phyloP scores from a whole-genome alignment of 2,329 filamentous ascomycete species.

The Cladosporium sp. region DNA sequence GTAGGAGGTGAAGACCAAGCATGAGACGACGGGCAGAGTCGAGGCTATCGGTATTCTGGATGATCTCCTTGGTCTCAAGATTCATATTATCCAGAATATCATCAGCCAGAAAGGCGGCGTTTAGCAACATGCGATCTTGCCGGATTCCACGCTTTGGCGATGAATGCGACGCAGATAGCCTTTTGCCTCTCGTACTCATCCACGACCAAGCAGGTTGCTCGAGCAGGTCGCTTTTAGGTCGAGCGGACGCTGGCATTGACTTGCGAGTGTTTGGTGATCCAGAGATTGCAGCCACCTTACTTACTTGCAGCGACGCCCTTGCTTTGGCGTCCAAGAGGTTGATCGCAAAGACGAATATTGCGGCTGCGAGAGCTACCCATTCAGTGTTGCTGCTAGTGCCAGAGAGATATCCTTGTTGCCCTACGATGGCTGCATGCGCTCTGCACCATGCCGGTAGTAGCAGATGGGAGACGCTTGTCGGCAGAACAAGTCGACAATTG shows the following conservation, averaged over 20 bases:
- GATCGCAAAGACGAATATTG: constrained; percentile 36
- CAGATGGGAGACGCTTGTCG: constrained; percentile 18
- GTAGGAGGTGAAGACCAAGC: constrained; percentile 73
- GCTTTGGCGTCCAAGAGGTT: constrained; percentile 25
- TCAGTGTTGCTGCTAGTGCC: constrained; percentile 20
- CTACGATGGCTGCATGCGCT: constrained; percentile 20
- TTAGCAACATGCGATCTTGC: constrained; percentile 23
- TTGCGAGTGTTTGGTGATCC: neutral
- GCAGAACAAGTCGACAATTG: constrained; percentile 27
- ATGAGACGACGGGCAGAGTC: constrained; percentile 36
- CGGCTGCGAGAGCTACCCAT: constrained; percentile 37
- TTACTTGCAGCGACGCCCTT: constrained; percentile 23
- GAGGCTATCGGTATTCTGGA: constrained; percentile 1
- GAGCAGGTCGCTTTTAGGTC: neutral
- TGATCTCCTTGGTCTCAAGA: neutral
- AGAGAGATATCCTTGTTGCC: constrained; percentile 13
- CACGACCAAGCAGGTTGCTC: constrained; percentile 21
- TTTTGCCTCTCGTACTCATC: constrained; percentile 12
- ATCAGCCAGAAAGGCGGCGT: constrained; percentile 24
- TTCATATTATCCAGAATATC: constrained; percentile 15
- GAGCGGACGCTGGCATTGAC: neutral
- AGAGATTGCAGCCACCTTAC: constrained; percentile 21
- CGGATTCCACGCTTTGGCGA: constrained; percentile 11
- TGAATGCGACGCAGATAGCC: neutral
- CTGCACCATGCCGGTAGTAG: constrained; percentile 28